Evolutionary conservation across 2,329 filamentous ascomycete genomes (phyloP), one percentile per base, ranked within the genome.

Genomic region (Xylariaceae sp.): DNA sequence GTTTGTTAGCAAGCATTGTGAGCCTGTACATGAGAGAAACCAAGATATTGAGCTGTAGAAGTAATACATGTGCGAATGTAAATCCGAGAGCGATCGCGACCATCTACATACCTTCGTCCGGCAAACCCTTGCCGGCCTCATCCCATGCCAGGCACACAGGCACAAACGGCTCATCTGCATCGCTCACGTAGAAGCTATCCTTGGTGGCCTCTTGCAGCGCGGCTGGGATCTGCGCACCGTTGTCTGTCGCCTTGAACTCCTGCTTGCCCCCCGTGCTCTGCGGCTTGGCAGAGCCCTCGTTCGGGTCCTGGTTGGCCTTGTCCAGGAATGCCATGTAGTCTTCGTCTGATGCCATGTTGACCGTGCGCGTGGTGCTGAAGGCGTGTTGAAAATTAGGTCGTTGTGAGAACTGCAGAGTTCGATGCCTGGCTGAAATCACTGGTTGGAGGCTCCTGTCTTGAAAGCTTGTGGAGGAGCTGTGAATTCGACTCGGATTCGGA

Each of bases 161-260:
- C 61, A 86, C 81, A 64, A 95, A 95, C 4, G 85, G 83, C 71
- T 94, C 88, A 61, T 95, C 89, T 22, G 87, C 81, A 44, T 95
- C 90, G 47, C 85, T 93, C 13, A 78, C 64, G 63, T 93, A 95
- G 59, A 84, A 82, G 33, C 73, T 76, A 43, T 84, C 67, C 37
- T 73, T 69, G 40, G 66, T 66, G 7, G 68, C 71, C 31, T 67
- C 62, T 41, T 67, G 64, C 39, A 90, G 71, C 3, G 67, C 64
- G 37, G 69, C 64, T 6, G 89, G 87, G 39, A 89, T 74, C 45
- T 73, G 63, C 38, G 75, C 71, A 49, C 75, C 72, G 46, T 70
- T 54, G 53, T 80, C 76, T 34, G 65, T 64, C 19, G 73, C 60
- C 63, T 76, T 79, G 56, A 80, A 73, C 39, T 65, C 62, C n/a